Percentiles rank a stretch among this genome's conserved stretches.
Conservation (phyloP, 768 basidiomycete genomes). For the Hemileccinum impolitum region DNA sequence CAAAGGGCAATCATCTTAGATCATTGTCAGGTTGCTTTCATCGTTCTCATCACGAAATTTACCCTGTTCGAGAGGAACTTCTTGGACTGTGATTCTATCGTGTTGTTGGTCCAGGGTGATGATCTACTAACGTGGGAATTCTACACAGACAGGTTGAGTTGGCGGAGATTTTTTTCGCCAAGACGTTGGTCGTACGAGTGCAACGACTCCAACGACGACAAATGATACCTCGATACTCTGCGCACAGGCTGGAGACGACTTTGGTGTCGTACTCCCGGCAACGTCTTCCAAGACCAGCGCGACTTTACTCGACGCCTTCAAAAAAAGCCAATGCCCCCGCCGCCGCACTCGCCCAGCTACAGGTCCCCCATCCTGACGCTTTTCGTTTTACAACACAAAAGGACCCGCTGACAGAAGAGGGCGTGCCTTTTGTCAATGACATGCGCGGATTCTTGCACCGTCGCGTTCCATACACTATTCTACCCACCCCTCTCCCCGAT, state of each 20-base stretch:
- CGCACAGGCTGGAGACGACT: conserved; percentile 35
- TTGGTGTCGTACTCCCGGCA: conserved; percentile 61
- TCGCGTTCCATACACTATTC: conserved; percentile 48
- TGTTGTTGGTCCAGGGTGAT: too few species aligned
- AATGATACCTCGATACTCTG: conserved; percentile 31
- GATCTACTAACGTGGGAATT: conserved; percentile 2
- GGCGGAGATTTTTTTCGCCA: conserved; percentile 2
- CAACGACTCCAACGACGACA: conserved; percentile 8
- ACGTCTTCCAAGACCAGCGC: conserved; percentile 63
- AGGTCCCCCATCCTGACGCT: conserved; percentile 36
- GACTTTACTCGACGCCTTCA: conserved; percentile 67
- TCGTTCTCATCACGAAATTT: too few species aligned
- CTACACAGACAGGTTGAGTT: background rate
- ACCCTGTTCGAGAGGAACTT: too few species aligned
- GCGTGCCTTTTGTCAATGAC: conserved; percentile 27
- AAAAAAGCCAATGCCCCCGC: conserved; percentile 54
- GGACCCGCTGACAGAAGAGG: conserved; percentile 20
- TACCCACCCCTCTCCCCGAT: conserved; percentile 64
- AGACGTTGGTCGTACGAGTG: conserved; percentile 15
- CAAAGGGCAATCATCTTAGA: too few species aligned
- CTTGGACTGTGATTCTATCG: too few species aligned
- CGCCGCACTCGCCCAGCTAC: conserved; percentile 38
- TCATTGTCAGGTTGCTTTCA: too few species aligned
- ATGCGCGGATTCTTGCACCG: conserved; percentile 52
- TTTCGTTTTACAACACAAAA: conserved; percentile 33